Evolutionary conservation across 345 rosid genomes (phyloP), one percentile per base, ranked within the genome.

Genomic region (Mangifera indica): DNA sequence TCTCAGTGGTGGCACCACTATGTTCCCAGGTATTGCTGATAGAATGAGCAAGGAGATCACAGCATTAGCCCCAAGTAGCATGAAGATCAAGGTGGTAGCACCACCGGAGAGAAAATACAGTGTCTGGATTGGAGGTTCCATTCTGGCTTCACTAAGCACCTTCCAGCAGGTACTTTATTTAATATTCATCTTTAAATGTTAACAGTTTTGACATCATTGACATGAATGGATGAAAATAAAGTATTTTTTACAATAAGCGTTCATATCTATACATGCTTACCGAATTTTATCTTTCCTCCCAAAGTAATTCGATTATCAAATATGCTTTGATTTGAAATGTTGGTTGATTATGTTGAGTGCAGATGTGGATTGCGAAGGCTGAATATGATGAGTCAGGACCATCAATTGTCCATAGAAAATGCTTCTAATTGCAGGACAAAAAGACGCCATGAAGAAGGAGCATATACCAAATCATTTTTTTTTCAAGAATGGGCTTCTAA

Each of bases 31-130:
- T 59, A 88, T 90, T 26, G 93, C 83, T 44, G 90, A 88, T 34
- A 82, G 96, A 76, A 90, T 90, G 93, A 85, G 83, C 86, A 90
- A 88, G 86, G 93, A 88, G 79, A 87, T 88, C 53, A 81, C 84
- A 10, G 91, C 96, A 26, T 79, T 88, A 67, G 88, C 93, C 34
- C 87, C 86, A 14, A 85, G 88, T 68, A 82, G 88, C 84, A 81
- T 82, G 86, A 85, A 85, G 80, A 85, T 82, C 59, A 85, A 85
- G 80, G 88, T 85, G 71, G 88, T 85, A 66, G 88, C 88, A 26
- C 88, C 88, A 10, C 86, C 88, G 11, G 88, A 85, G 74, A 81
- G 88, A 81, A 85, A 82, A 81, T 85, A 85, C 78, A 85, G 86
- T 79, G 86, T 85, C 75, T 85, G 88, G 88, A 85, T 85, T 10